Percentiles rank a stretch among this genome's conserved stretches.
Evolutionary conservation across 208 protist species (phyloP).

Genomic region (Wallacemonas sp.): DNA sequence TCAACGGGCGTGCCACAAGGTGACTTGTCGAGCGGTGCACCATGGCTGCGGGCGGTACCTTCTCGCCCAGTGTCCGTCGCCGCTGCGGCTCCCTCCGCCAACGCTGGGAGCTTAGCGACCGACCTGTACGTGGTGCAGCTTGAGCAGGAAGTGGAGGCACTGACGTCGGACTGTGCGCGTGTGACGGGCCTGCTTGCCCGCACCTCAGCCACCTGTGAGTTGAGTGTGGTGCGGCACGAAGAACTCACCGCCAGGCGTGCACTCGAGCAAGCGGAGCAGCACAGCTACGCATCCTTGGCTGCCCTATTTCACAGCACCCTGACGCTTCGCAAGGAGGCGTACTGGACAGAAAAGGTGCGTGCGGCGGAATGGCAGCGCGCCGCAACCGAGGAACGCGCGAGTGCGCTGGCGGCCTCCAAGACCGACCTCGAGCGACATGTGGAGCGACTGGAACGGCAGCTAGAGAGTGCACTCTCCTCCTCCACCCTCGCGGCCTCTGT

Average conservation of each 20-base stretch:
- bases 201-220: background rate
- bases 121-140: conserved; percentile 30
- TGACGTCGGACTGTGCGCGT: conserved; percentile 16
- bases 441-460: conserved; percentile 10
- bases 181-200: conserved; percentile 1
- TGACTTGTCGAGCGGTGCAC: too few species aligned
- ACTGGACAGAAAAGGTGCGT: conserved; percentile 1
- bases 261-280: background rate
- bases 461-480: background rate
- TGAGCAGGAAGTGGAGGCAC: conserved; percentile 28
- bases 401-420: background rate
- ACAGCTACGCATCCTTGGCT: background rate
- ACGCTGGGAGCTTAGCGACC: background rate
- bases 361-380: background rate
- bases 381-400: background rate
- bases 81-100: background rate
- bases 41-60: background rate
- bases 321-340: background rate
- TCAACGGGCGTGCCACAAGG: too few species aligned
- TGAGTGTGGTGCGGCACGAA: conserved; percentile 11
- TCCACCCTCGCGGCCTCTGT: background rate
- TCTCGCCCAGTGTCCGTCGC: background rate
- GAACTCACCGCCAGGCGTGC: background rate
- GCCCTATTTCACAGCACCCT: background rate
- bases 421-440: conserved; percentile 2